Base-by-base conservation (phyloP, 129 eudicot genomes). In the Tanacetum coccineum region DNA sequence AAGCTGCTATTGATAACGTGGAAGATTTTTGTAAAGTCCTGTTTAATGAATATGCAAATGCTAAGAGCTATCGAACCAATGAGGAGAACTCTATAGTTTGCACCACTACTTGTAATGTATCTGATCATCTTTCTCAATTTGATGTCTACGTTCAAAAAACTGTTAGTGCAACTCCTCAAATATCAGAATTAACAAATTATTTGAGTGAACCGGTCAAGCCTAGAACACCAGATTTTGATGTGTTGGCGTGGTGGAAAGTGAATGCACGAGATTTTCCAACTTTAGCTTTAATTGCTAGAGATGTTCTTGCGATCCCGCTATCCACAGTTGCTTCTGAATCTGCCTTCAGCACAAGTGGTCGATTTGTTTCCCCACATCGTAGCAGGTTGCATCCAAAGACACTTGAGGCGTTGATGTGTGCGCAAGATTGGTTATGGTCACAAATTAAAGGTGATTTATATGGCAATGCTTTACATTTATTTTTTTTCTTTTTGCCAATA, bases 231-330 rank as follows among this genome's bases (percentile, higher is more conserved):
- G 63, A 53, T 2, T 72, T 72, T 72, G 76, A 72, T 60, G 17
- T 62, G 3, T 62, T 61, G 44, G 11, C 36, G 3, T 72, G 68
- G 76, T 70, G 68, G 75, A 70, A 70, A 12, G 26, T 20, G 13
- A 70, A 47, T 22, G 59, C 19, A 18, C 46, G 3, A 2, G 48
- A 61, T 2, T 71, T 42, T 59, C 68, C 68, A 2, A 61, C 32
- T n/a, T n/a, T 71, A 0, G 68, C 45, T 25, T 17, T 17, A 12
- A 30, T 61, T 17, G 62, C 68, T 60, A 30, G 52, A 14, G 68
- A 71, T 61, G 18, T 71, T 6, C 18, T 61, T 26, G 68, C 49
- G 9, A 59, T 71, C 62, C 58, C 75, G 0, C 49, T 60, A 25
- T 58, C 63, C 26, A 58, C 18, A 4, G 50, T 70, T 71, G 49